Base-by-base conservation (phyloP, 2,329 filamentous ascomycete genomes). In the Diaporthe velutina region DNA sequence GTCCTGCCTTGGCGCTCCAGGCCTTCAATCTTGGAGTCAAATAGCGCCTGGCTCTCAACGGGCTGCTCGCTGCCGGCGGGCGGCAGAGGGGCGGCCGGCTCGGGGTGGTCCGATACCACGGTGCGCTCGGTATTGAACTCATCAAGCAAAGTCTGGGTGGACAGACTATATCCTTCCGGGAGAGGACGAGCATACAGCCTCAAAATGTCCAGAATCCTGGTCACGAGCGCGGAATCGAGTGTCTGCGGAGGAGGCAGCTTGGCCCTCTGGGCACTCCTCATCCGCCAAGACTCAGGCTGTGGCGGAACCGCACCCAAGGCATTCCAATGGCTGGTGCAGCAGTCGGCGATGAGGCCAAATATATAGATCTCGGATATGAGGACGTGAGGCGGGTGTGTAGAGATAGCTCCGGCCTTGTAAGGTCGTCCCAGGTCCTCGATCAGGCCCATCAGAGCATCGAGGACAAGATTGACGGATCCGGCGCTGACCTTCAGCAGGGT, bases 291-390 rank as follows among this genome's bases (percentile, higher is more conserved):
- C 22, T 72, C 61, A 9, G 74, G 9, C 7, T 67, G 54, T 13
- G 77, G 68, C 17, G 70, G 54, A 42, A 73, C 68, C 54, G 75
- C 12, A 7, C 70, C 80, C 55, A 70, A 79, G n/a, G 78, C 77
- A 54, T 87, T 83, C 91, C 91, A 93, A 80, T 92, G 88, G 71
- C 88, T 88, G 68, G 88, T 87, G 78, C 91, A 93, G 80, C 92
- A 93, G 79, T 93, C 91, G 79, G 91, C 90, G 48, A 91, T 86
- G 55, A 93, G 84, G 64, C 89, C 87, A 67, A 93, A 82, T n/a
- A 93, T 84, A 78, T 92, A 93, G 64, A 91, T 84, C 80, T 93
- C 91, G 25, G 92, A 93, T 61, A 90, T 86, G 42, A 93, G 83
- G 70, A 93, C 86, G 79, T 92, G 90, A 50, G 86, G 83, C 2